Percentiles rank a stretch among this genome's conserved stretches.
Conservation (phyloP, 75 land plant species). For the Cupressus sempervirens region DNA sequence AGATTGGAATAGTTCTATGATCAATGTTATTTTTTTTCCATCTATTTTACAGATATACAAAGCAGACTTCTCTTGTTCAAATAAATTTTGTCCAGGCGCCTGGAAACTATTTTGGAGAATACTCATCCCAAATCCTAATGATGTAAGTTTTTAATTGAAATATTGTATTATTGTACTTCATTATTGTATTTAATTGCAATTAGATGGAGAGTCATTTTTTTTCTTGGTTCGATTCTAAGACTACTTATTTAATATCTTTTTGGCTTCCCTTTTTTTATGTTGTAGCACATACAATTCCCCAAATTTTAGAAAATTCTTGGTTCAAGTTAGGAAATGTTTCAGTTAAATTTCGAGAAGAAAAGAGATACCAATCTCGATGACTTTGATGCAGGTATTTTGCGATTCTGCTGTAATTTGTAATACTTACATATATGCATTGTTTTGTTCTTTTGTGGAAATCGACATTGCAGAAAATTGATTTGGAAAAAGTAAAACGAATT, state of each 20-base stretch:
- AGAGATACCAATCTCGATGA: constrained; percentile 14
- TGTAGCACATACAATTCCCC: constrained; percentile 20
- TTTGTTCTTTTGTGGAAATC: neutral
- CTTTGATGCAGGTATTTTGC: constrained; percentile 20
- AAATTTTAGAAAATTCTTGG: constrained; percentile 27
- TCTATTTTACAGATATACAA: constrained; percentile 17
- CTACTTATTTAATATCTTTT: neutral
- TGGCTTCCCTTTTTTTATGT: neutral
- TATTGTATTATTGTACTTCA: neutral
- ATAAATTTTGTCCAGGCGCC: constrained; percentile 21
- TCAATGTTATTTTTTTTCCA: neutral
- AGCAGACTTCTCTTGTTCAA: constrained; percentile 23
- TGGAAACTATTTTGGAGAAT: constrained; percentile 14
- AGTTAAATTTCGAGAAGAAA: constrained; percentile 24
- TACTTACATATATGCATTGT: neutral
- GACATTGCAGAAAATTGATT: neutral
- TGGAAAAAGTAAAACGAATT: neutral
- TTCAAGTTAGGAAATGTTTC: constrained; percentile 26
- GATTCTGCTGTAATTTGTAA: constrained; percentile 10
- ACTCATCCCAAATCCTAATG: constrained; percentile 18
- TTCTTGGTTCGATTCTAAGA: neutral
- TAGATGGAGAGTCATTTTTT: neutral
- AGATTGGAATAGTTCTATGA: neutral
- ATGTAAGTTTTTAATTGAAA: constrained; percentile 8
- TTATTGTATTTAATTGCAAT: neutral